Base-by-base conservation (phyloP, 192 early-diverging fungal genomes). In the Lobosporangium transversale region DNA sequence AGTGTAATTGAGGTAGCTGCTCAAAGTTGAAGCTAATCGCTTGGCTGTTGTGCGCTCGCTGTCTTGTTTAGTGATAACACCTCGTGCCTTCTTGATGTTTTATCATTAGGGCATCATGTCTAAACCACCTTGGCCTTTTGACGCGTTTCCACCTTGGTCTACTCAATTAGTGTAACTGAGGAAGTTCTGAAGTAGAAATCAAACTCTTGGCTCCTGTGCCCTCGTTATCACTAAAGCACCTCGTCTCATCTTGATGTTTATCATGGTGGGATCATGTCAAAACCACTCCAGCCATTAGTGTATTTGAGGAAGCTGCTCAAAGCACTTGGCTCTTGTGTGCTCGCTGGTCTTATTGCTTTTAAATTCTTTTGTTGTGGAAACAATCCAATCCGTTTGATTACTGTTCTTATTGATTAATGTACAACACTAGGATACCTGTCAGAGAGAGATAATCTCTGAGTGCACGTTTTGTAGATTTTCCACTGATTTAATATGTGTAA, bases 121-220 rank as follows among this genome's bases (percentile, higher is more conserved):
- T 54, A 54, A 54, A 54, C 53, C 53, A 54, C 53, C 53, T 54
- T 29, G 53, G 30, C 53, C 30, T 30, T 30, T 54, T 23, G 53
- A 54, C 53, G 53, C 53, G 53, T 54, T 54, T 54, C 53, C 29
- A 24, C 53, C 30, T 54, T 54, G 53, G 53, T 54, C 53, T 54
- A 54, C 53, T 54, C 53, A 54, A 54, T 54, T 54, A 31, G 53
- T 54, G 53, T 54, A 54, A 54, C 31, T 54, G 53, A 54, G 26
- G n/a, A n/a, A n/a, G n/a, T n/a, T n/a, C n/a, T n/a, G n/a, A n/a
- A n/a, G 53, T 54, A 54, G 53, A 54, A 54, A 54, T 30, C 53
- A 54, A 24, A 54, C 53, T 54, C 53, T 54, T 30, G 53, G 53
- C 53, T 54, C 53, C 12, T 54, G 53, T 54, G 53, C 26, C 9